phyloP scores from a whole-genome alignment of 768 basidiomycete species.

The Mycena latifolia region DNA sequence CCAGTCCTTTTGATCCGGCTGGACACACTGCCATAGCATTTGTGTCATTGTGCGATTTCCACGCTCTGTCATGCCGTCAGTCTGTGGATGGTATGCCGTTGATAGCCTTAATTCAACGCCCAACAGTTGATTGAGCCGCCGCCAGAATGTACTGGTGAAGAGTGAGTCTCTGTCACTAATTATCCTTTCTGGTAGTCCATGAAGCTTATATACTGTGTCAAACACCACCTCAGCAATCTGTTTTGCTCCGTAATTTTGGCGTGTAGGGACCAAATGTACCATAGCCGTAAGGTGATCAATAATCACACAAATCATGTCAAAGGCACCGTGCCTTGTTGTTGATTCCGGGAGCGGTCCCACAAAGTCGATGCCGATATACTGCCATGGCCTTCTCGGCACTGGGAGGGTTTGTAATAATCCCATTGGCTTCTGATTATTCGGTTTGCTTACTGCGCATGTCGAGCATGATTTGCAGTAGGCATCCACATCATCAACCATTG shows the following conservation, averaged over 20 bases:
- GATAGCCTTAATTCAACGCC: too few relatives aligned
- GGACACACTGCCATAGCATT: too few relatives aligned
- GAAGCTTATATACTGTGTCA: conserved; percentile 35
- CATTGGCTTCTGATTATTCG: conserved; percentile 29
- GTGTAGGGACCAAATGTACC: conserved; percentile 41
- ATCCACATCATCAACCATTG: conserved; percentile 21
- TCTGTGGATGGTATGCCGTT: too few relatives aligned
- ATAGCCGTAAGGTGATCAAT: conserved; percentile 39
- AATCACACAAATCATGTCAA: conserved; percentile 41
- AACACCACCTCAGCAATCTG: conserved; percentile 38
- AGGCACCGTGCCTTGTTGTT: conserved; percentile 29
- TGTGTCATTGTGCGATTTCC: too few relatives aligned
- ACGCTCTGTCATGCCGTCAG: too few relatives aligned
- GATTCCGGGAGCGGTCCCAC: conserved; percentile 41
- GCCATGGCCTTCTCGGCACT: conserved; percentile 40
- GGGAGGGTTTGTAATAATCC: conserved; percentile 35
- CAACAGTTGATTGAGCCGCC: too few relatives aligned
- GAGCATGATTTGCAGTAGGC: conserved; percentile 17
- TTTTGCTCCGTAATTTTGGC: conserved; percentile 34
- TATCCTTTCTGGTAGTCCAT: conserved; percentile 29
- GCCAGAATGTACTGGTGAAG: too few relatives aligned
- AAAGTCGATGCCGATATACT: conserved; percentile 42
- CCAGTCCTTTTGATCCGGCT: too few relatives aligned
- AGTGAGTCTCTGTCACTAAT: conserved; percentile 14
- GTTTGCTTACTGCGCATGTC: conserved; percentile 35